Percentiles rank a stretch among this genome's conserved stretches.
Conservation (phyloP, 1,284 basidiomycete species). For the Pseudozyma sp. region DNA sequence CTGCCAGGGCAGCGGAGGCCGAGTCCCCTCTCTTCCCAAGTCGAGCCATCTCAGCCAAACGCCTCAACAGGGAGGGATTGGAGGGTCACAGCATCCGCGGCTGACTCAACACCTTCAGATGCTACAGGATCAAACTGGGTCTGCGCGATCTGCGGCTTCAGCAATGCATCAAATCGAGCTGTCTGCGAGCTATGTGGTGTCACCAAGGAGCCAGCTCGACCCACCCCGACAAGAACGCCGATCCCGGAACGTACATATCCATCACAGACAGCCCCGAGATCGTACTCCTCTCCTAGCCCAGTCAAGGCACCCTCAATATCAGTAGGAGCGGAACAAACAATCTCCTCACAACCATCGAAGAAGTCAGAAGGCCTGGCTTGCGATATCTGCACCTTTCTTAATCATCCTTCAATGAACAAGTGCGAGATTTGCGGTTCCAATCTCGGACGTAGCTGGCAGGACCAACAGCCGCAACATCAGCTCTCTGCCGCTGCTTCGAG, state of each 20-base stretch:
- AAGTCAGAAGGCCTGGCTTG: constrained; percentile 71
- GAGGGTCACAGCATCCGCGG: constrained; percentile 34
- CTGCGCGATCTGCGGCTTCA: constrained; percentile 59
- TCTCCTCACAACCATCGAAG: neutral
- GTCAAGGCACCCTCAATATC: constrained; percentile 19
- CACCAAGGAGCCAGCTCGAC: constrained; percentile 41
- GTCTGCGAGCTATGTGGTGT: constrained; percentile 62
- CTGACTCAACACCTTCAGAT: constrained; percentile 28
- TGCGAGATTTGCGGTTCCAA: constrained; percentile 91
- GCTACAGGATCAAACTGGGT: constrained; percentile 47
- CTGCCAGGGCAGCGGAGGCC: constrained; percentile 24
- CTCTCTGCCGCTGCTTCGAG: constrained; percentile 37
- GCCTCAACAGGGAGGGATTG: constrained; percentile 36
- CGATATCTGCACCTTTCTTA: constrained; percentile 90
- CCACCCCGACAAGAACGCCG: constrained; percentile 16
- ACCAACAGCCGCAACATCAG: constrained; percentile 21
- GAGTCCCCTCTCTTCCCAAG: constrained; percentile 13
- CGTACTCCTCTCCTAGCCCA: constrained; percentile 16
- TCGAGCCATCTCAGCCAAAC: constrained; percentile 4
- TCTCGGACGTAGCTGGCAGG: constrained; percentile 70
- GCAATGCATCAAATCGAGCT: constrained; percentile 33
- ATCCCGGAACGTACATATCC: constrained; percentile 2
- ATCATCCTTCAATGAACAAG: constrained; percentile 78
- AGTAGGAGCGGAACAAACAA: neutral
- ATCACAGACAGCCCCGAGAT: constrained; percentile 7